Evolutionary conservation across 208 protist species (phyloP), one percentile per base, ranked within the genome.

Genomic region (Trypanosoma cruzi): DNA sequence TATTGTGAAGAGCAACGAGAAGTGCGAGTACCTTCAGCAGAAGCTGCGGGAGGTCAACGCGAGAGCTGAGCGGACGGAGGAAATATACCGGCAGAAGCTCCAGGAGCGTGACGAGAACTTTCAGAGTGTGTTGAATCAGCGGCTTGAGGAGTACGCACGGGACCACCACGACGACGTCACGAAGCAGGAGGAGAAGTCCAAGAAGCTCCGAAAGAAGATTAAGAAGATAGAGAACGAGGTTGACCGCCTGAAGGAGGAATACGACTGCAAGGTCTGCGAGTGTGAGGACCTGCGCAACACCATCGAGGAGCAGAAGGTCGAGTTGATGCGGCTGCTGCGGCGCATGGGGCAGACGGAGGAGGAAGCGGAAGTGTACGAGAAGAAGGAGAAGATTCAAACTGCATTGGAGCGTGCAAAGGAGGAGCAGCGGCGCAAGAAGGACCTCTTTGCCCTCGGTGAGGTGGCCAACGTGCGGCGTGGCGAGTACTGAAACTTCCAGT

Each of bases 1-100:
- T 67, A 93, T 95, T 68, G 78, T 90, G 53, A 84, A 86, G 72
- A 90, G 86, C 77, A 93, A 95, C 73, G 85, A 90, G 75, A 92
- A 92, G 79, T 75, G 73, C 0, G 86, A 93, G 56, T 80, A 75
- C 68, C 79, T 86, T 52, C 87, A 93, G 68, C 71, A 76, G 42
- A 68, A 82, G 58, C 64, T 95, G 57, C 81, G 78, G 28, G 84
- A 93, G 7, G 71, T 74, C 31, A 75, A 82, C 16, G 68, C 69
- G 46, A 74, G 80, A 14, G n/a, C 69, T 16, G 70, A 75, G 57
- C 52, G 29, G 22, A 68, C 66, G 20, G 81, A 95, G 62, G 59
- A 73, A 58, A 60, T 77, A 42, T 88, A 82, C 72, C 64, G 76
- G 18, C 50, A 71, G 44, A 75, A 82, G 65, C 64, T 90, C 6